Evolutionary conservation across 352 stramenopile species (phyloP).

Genomic region (Pythium graminicola): DNA sequence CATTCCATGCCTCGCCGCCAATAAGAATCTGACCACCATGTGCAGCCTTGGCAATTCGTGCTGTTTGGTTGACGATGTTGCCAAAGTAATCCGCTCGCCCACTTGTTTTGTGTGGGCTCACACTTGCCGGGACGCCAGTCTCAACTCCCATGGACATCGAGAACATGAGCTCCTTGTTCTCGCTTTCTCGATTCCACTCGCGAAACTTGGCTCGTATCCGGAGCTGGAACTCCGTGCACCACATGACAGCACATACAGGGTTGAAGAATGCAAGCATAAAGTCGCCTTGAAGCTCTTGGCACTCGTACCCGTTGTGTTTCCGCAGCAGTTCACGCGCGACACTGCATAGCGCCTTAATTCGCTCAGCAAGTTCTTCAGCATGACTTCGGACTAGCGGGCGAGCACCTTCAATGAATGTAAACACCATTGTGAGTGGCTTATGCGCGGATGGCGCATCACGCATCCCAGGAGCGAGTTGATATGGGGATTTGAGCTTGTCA

Average conservation of each 20-base stretch:
- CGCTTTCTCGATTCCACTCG: conserved; percentile 65
- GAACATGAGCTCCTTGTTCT: conserved; percentile 77
- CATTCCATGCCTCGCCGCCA: conserved; percentile 69
- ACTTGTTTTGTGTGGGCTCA: conserved; percentile 85
- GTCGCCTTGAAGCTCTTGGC: conserved; percentile 81
- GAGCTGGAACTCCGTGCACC: conserved; percentile 81
- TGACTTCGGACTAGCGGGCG: conserved; percentile 74
- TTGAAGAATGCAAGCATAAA: conserved; percentile 89
- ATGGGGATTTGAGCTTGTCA: conserved; percentile 57
- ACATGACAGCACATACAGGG: conserved; percentile 70
- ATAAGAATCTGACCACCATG: conserved; percentile 78
- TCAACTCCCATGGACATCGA: conserved; percentile 87
- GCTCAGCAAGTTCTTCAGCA: conserved; percentile 74
- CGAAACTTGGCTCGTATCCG: conserved; percentile 71
- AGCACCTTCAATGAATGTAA: conserved; percentile 85
- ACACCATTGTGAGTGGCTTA: conserved; percentile 82
- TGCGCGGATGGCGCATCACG: conserved; percentile 72
- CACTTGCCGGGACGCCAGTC: conserved; percentile 70
- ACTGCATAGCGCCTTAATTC: conserved; percentile 80
- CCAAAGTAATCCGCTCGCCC: conserved; percentile 85
- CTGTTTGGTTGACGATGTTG: conserved; percentile 87
- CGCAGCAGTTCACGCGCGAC: conserved; percentile 64
- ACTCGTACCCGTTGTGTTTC: conserved; percentile 85
- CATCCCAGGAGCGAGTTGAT: conserved; percentile 73
- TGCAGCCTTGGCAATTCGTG: conserved; percentile 77